A percentile compares a stretch with the other conserved stretches of the same genome.
These are phyloP conservation scores for Podochytrium sp. DNA, from an alignment of 192 early-diverging fungal species.

Conservation along the genomic window DNA sequence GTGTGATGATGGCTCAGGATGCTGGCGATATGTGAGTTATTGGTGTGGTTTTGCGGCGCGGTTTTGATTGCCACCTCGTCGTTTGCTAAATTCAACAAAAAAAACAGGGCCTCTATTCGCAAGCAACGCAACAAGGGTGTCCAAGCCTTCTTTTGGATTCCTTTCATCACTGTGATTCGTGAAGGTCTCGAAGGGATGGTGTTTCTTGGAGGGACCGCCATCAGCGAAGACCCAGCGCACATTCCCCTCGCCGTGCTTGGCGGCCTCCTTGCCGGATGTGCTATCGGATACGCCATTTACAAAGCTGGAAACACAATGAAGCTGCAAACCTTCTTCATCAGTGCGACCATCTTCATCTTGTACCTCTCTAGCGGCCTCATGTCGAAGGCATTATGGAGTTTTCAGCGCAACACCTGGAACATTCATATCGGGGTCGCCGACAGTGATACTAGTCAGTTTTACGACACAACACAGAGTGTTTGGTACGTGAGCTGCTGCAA, in stretches of 20 bases:
- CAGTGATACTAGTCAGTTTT: background rate
- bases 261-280: conserved; percentile 68
- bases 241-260: conserved; percentile 80
- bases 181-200: conserved; percentile 89
- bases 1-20: background rate
- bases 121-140: background rate
- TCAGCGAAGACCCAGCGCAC: conserved; percentile 67
- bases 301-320: conserved; percentile 64
- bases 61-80: background rate
- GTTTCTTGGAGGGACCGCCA: conserved; percentile 77
- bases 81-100: background rate
- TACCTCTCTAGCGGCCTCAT: conserved; percentile 82
- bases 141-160: conserved; percentile 78
- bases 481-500: conserved; percentile 63
- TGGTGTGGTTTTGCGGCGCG: too few relatives aligned
- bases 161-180: conserved; percentile 82
- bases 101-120: background rate
- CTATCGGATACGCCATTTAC: conserved; percentile 67
- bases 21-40: background rate
- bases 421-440: background rate
- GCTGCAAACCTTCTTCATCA: conserved; percentile 79
- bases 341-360: conserved; percentile 72
- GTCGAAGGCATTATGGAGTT: conserved; percentile 64
- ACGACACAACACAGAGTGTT: conserved; percentile 7
- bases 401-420: conserved; percentile 64